These are phyloP conservation scores for Trichoderma simmonsii DNA, from an alignment of 2,329 filamentous ascomycete species.

Conservation along the genomic window DNA sequence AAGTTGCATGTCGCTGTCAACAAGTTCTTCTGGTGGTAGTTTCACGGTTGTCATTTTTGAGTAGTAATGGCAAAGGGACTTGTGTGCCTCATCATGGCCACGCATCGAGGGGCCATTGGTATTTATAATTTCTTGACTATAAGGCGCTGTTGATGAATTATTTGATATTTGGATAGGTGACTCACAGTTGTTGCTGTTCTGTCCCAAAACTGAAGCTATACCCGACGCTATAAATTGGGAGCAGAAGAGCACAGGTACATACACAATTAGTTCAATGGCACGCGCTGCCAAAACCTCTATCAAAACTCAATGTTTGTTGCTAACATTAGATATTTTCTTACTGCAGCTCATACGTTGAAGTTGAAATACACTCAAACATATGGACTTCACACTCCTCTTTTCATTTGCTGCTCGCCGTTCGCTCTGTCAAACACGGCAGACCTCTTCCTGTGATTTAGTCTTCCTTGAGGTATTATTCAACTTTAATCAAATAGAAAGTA, in stretches of 20 bases:
- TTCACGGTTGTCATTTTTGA: background rate
- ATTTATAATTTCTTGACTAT: background rate
- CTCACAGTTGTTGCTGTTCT: background rate
- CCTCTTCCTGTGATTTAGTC: background rate
- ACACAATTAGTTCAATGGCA: background rate
- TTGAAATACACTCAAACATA: background rate
- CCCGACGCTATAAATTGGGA: background rate
- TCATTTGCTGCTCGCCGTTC: background rate
- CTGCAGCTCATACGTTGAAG: background rate
- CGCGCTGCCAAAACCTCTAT: background rate
- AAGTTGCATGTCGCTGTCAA: conserved; percentile 18
- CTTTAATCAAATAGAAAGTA: background rate
- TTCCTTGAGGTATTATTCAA: background rate
- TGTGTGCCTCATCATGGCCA: background rate
- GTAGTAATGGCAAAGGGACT: background rate
- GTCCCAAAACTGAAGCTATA: background rate
- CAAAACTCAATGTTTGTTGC: background rate
- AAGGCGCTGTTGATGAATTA: background rate
- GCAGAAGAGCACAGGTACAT: background rate
- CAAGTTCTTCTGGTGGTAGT: conserved; percentile 14
- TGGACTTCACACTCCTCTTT: accelerated
- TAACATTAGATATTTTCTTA: background rate
- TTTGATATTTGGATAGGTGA: background rate
- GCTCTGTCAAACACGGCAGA: background rate
- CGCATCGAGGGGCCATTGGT: background rate